Evolutionary conservation across 805 yeast species (phyloP).

Genomic region (Tetrapisispora pingtungensis): DNA sequence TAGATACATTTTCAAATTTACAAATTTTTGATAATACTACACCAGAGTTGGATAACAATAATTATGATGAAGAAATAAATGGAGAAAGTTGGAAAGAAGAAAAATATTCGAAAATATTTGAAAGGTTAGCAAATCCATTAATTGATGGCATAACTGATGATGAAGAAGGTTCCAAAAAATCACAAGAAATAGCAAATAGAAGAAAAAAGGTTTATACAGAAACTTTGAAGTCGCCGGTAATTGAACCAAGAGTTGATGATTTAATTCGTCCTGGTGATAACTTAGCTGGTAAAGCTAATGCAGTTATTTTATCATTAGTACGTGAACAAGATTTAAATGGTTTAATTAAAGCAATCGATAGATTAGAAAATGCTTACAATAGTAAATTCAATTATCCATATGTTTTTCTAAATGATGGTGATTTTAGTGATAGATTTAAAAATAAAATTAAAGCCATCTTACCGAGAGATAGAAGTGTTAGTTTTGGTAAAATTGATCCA

Average conservation of each 20-base stretch:
- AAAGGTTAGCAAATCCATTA: slow-evolving; percentile 15
- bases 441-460: slow-evolving; percentile 33
- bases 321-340: slow-evolving; percentile 49
- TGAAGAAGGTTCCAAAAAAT: not conserved
- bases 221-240: slow-evolving; percentile 30
- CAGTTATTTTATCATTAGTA: slow-evolving; percentile 66
- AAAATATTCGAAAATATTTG: not conserved
- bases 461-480: slow-evolving; percentile 32
- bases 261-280: slow-evolving; percentile 24
- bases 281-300: slow-evolving; percentile 44
- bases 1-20: not conserved
- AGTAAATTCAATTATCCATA: slow-evolving; percentile 68
- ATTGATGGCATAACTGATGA: not conserved
- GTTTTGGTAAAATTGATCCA: slow-evolving; percentile 37
- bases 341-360: slow-evolving; percentile 43
- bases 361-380: slow-evolving; percentile 59
- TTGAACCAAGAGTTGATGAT: slow-evolving; percentile 39
- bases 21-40: not conserved
- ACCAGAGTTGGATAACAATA: not conserved
- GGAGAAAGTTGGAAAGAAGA: not conserved
- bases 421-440: slow-evolving; percentile 52
- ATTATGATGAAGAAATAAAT: not conserved
- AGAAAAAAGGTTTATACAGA: slow-evolving; percentile 19
- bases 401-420: slow-evolving; percentile 64
- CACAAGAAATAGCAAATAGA: not conserved